Base-by-base conservation (phyloP, 1,139 yeast species). In the Sugiyamaella pinicola region DNA sequence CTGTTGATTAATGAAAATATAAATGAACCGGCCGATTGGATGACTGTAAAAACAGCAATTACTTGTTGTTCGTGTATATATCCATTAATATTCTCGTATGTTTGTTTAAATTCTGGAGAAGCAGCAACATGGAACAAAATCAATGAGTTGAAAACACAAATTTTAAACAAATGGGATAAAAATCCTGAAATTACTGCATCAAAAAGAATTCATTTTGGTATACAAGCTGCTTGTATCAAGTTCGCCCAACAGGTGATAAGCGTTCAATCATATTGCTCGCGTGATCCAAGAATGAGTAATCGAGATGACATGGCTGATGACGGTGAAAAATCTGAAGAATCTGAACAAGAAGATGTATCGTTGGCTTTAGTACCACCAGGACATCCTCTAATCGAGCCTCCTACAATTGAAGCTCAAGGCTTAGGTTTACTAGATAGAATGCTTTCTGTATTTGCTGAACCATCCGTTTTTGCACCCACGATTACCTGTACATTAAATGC, bases 221-320 rank as follows among this genome's bases (percentile, higher is more conserved):
- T 83, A 44, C 83, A 82, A 66, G 71, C 87, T 24, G 85, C 91
- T 42, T 74, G 87, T 26, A 73, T 86, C 51, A 88, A 86, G 68
- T 84, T 91, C 58, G 80, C 89, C 7, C 82, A 87, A 52, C 80
- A 82, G 48, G 80, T 89, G 1, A 81, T 91, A 37, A 82, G 82
- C 53, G 81, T 82, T 26, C 96, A 91, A 62, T 77, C 87, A 21
- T 78, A 81, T 33, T 74, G 81, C 2, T 58, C 68, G 4, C 58
- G 65, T 19, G 75, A 73, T 55, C 59, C 77, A 59, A 60, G 74
- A 46, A 54, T 65, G 34, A 47, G 18, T 21, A 22, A 13, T 18
- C 22, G 44, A 9, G 35, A 39, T 18, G 37, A 46, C 19, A 24
- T 10, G 17, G n/a, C 9, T n/a, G 17, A 31, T 31, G 35, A 31